Percentiles rank a stretch among this genome's conserved stretches.
phyloP scores from a whole-genome alignment of 371 early-diverging fungal genomes.

The Rhizopus microsporus region DNA sequence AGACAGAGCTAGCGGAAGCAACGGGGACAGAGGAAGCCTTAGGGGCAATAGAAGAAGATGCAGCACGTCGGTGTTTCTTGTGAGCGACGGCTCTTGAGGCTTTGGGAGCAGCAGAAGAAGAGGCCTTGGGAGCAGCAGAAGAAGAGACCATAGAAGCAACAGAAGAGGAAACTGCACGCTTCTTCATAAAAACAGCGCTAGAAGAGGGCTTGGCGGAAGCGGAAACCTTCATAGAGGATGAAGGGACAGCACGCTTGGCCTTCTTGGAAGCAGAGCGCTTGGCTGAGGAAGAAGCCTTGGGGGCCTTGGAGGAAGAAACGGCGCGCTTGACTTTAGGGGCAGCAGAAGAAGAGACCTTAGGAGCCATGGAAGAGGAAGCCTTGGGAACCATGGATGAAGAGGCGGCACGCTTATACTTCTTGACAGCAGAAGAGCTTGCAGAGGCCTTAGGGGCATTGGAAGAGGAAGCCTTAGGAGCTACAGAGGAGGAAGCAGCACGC shows the following conservation, averaged over 20 bases:
- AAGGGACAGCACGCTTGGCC: neutral
- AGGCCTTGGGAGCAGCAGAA: neutral
- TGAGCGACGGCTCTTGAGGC: neutral
- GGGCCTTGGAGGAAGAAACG: neutral
- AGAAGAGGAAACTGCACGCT: neutral
- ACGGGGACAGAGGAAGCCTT: neutral
- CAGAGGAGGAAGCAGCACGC: neutral
- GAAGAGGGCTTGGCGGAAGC: neutral
- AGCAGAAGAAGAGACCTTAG: neutral
- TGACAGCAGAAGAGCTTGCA: neutral
- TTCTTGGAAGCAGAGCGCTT: neutral
- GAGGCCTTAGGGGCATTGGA: neutral
- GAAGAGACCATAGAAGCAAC: neutral
- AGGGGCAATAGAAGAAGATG: too few species aligned
- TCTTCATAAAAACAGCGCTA: neutral
- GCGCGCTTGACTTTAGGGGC: neutral
- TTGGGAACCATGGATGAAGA: neutral
- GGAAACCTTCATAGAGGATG: neutral
- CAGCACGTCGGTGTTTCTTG: neutral
- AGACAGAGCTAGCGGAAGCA: slow-evolving; percentile 4
- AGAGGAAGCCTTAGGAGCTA: slow-evolving; percentile 1
- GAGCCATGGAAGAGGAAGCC: slow-evolving; percentile 2
- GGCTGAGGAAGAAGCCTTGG: slow-evolving; percentile 8
- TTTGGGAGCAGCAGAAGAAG: slow-evolving; percentile 1
- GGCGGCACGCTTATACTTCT: neutral